Conservation (phyloP, 768 basidiomycete species). For the Goffeauzyma gilvescens region DNA sequence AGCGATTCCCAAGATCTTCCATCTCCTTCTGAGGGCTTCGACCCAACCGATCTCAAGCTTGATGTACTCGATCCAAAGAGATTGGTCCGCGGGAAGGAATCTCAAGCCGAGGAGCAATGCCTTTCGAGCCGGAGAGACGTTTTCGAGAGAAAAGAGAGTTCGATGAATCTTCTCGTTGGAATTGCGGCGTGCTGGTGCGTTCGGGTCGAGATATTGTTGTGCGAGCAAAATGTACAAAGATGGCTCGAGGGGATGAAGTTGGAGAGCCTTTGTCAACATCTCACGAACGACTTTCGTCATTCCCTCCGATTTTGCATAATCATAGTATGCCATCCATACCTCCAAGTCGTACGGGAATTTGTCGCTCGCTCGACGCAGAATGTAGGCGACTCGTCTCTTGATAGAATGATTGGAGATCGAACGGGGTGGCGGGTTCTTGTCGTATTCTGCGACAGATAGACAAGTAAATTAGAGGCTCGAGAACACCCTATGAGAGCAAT, state of each 20-base stretch:
- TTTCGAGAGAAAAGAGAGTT: constrained; percentile 28
- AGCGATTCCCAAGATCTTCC: constrained; percentile 56
- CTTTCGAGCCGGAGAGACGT: constrained; percentile 46
- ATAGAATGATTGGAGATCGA: constrained; percentile 71
- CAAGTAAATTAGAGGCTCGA: too few species aligned
- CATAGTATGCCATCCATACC: constrained; percentile 75
- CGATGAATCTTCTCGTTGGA: constrained; percentile 14
- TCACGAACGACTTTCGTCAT: constrained; percentile 62
- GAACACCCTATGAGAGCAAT: background rate
- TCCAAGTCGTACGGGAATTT: constrained; percentile 74
- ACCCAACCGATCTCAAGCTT: constrained; percentile 76
- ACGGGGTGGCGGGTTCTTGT: constrained; percentile 35
- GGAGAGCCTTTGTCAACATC: constrained; percentile 66
- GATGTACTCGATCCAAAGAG: constrained; percentile 77
- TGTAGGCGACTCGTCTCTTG: constrained; percentile 64
- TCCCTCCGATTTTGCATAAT: constrained; percentile 60
- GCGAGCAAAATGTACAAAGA: constrained; percentile 69
- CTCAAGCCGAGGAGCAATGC: constrained; percentile 71
- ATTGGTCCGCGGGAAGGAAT: constrained; percentile 49
- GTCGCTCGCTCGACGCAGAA: constrained; percentile 72
- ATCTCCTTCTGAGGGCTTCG: constrained; percentile 57
- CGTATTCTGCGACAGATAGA: constrained; percentile 13
- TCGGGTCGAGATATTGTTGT: constrained; percentile 54
- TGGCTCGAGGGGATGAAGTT: constrained; percentile 62
- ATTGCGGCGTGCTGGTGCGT: constrained; percentile 36